Percentiles rank a stretch among this genome's conserved stretches.
Evolutionary conservation across 441 rosid genomes (phyloP).

Genomic region (Erysimum cheiri): DNA sequence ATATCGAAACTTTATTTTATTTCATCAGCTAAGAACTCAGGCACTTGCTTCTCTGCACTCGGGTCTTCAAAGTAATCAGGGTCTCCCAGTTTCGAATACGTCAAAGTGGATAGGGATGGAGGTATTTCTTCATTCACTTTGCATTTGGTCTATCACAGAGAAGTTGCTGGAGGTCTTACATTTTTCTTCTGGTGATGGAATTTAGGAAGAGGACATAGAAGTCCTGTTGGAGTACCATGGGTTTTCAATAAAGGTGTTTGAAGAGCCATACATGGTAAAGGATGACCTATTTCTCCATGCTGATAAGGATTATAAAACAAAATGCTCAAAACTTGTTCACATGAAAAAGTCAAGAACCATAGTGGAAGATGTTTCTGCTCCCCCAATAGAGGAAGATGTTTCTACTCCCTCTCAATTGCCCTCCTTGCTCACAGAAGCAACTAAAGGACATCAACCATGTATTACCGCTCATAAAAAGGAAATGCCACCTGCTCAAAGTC

Average conservation of each 20-base stretch:
- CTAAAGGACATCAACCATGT: constrained; percentile 47
- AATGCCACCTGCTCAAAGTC: constrained; percentile 43
- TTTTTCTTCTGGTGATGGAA: constrained; percentile 42
- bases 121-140: constrained; percentile 52
- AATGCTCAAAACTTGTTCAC: constrained; percentile 86
- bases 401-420: constrained; percentile 45
- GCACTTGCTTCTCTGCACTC: constrained; percentile 91
- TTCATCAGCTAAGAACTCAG: constrained; percentile 82
- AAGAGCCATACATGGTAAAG: constrained; percentile 96
- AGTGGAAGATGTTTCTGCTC: constrained; percentile 66
- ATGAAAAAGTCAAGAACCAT: constrained; percentile 71
- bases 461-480: constrained; percentile 45
- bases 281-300: constrained; percentile 79
- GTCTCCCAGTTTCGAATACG: constrained; percentile 77
- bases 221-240: constrained; percentile 78
- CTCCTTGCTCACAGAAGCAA: constrained; percentile 46
- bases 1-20: constrained; percentile 35
- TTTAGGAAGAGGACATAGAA: constrained; percentile 85
- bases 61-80: constrained; percentile 87
- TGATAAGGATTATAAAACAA: constrained; percentile 83
- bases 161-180: constrained; percentile 41
- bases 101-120: constrained; percentile 96
- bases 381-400: constrained; percentile 62
- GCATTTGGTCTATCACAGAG: constrained; percentile 22
- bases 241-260: constrained; percentile 74